phyloP scores from a whole-genome alignment of 805 yeast genomes.

The Grigorovia yakushimaensis region DNA sequence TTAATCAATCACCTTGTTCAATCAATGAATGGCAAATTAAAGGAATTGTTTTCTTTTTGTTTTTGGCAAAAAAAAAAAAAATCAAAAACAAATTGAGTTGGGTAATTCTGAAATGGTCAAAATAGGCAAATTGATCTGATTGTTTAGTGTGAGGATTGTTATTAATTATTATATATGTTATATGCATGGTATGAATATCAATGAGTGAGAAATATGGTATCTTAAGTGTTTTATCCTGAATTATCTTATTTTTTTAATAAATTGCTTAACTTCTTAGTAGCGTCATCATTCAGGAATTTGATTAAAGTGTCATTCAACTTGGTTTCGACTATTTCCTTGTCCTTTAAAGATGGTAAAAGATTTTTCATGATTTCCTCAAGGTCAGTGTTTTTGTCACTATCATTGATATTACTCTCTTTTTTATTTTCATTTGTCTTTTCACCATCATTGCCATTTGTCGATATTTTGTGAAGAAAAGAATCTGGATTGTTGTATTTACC shows the following conservation, averaged over 20 bases:
- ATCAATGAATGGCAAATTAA: not conserved
- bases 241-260: not conserved
- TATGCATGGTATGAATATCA: not conserved
- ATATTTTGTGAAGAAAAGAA: not conserved
- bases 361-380: not conserved
- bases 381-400: not conserved
- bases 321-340: not conserved
- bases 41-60: not conserved
- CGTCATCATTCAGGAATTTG: not conserved
- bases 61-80: not conserved
- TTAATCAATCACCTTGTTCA: not conserved
- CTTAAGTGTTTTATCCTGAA: not conserved
- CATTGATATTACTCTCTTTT: not conserved
- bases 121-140: too few relatives aligned
- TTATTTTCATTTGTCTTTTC: not conserved
- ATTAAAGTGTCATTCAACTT: not conserved
- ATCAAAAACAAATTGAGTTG: not conserved
- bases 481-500: not conserved
- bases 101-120: not conserved
- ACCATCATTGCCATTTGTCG: not conserved
- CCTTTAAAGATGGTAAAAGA: constrained; percentile 1
- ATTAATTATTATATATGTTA: too few relatives aligned
- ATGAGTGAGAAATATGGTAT: too few relatives aligned
- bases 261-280: not conserved
- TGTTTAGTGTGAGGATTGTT: too few relatives aligned